Base-by-base conservation (phyloP, 1,284 basidiomycete genomes). In the Earliella scabrosa region DNA sequence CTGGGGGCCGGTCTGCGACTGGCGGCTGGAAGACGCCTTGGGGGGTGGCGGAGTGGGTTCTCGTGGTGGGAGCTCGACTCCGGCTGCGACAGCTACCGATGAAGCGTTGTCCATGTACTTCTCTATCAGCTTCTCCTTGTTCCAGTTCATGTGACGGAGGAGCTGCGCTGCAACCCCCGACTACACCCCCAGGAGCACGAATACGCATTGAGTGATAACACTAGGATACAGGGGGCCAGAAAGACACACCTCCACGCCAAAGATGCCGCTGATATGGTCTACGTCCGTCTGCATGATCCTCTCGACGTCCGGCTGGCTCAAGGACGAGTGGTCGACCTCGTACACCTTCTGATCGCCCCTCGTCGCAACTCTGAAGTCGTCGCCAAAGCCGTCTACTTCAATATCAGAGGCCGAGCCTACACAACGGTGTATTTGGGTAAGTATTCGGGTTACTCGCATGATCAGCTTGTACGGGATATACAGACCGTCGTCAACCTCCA, bases 101-200 rank as follows among this genome's bases (percentile, higher is more conserved):
- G 85, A 80, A 1, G 92, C 82, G 61, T 93, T 90, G 66, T 95
- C 95, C 93, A 96, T 95, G 75, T 93, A 97, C 71, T 90, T 88
- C 77, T 97, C 93, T 61, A 93, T 93, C n/a, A 98, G 83, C 56
- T 89, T 88, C 74, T 99, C 97, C 69, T 93, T 93, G 80, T 99
- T 98, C 97, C 97, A 99, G 45, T 82, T 80, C 78, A 92, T 88
- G 75, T 95, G 80, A 29, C 95, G 87, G 45, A 99, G 79, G 6
- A 99, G 80, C 44, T 96, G 79, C 1, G 88, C 83, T 2, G 96
- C 95, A 3, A 81, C 81, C 61, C 76, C 66, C 21, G 53, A 45
- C 76, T 48, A 24, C 11, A 27, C n/a, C 13, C 27, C n/a, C 9
- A 7, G 20, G 23, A 26, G 11, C n/a, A 75, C 52, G n/a, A 4